These are phyloP conservation scores for Mucor saturninus DNA, from an alignment of 371 early-diverging fungal species.

Conservation along the genomic window DNA sequence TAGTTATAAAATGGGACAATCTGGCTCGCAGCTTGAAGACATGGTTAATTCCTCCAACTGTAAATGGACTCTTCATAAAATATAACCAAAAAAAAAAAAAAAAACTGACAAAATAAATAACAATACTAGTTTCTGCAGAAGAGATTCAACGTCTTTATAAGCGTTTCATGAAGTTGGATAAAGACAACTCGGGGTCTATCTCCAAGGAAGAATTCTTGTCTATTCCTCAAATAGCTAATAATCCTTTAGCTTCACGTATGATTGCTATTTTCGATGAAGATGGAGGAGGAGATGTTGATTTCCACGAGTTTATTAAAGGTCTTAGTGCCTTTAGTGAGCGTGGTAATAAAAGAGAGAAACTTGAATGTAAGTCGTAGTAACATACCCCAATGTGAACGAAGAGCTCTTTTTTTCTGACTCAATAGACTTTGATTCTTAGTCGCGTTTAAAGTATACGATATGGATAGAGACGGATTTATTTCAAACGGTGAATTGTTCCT, in stretches of 20 bases:
- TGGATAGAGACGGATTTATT: slow-evolving; percentile 97
- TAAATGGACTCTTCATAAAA: slow-evolving; percentile 23
- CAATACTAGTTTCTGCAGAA: slow-evolving; percentile 77
- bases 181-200: slow-evolving; percentile 92
- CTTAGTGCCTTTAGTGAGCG: slow-evolving; percentile 92
- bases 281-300: slow-evolving; percentile 97
- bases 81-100: not conserved
- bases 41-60: slow-evolving; percentile 61
- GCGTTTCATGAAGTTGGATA: slow-evolving; percentile 95
- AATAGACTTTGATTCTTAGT: slow-evolving; percentile 53
- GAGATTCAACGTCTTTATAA: slow-evolving; percentile 97
- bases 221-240: slow-evolving; percentile 94
- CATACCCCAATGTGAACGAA: not conserved
- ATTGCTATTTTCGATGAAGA: slow-evolving; percentile 97
- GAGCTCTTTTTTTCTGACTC: not conserved
- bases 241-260: slow-evolving; percentile 94
- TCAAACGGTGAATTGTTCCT: slow-evolving; percentile 97
- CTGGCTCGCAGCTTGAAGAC: slow-evolving; percentile 56
- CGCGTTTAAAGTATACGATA: slow-evolving; percentile 98
- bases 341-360: slow-evolving; percentile 91
- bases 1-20: slow-evolving; percentile 41
- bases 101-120: slow-evolving; percentile 2
- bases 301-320: slow-evolving; percentile 95
- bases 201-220: slow-evolving; percentile 95
- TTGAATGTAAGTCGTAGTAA: slow-evolving; percentile 67